Evolutionary conservation across 371 early-diverging fungal species (phyloP).

Genomic region (Mortierella sp.): DNA sequence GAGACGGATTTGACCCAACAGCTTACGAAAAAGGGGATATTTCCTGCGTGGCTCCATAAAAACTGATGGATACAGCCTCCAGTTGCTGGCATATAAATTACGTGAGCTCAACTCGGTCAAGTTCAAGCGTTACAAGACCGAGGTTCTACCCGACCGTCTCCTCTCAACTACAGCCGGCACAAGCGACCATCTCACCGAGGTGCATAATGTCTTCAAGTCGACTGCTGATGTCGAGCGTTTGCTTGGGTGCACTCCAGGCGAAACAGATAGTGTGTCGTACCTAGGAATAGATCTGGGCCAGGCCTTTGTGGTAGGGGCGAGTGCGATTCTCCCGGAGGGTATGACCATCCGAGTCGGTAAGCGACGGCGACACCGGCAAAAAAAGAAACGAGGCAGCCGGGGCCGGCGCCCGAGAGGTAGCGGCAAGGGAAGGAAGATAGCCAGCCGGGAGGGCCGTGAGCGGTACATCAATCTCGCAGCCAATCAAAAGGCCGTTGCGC

Average conservation of each 20-base stretch:
- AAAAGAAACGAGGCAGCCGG: background rate
- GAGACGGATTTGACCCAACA: background rate
- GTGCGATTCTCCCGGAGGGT: background rate
- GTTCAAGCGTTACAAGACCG: slow-evolving; percentile 19
- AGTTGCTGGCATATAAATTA: slow-evolving; percentile 20
- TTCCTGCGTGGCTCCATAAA: slow-evolving; percentile 17
- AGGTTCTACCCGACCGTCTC: slow-evolving; percentile 9
- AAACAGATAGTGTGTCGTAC: background rate
- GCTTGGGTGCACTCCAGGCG: slow-evolving; percentile 1
- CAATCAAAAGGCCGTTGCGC: slow-evolving; percentile 24
- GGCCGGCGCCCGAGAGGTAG: slow-evolving; percentile 11
- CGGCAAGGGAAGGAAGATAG: slow-evolving; percentile 7
- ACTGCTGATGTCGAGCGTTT: slow-evolving; percentile 12
- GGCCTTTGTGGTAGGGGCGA: background rate
- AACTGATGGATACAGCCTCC: slow-evolving; percentile 18
- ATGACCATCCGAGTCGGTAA: slow-evolving; percentile 9
- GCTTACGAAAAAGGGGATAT: slow-evolving; percentile 13
- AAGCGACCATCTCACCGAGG: slow-evolving; percentile 14
- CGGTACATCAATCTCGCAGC: slow-evolving; percentile 13
- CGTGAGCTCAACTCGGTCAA: slow-evolving; percentile 14
- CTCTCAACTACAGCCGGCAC: slow-evolving; percentile 18
- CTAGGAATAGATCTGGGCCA: background rate
- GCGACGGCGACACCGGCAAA: background rate
- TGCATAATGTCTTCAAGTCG: slow-evolving; percentile 19
- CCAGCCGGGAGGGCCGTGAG: background rate